These are phyloP conservation scores for Globisporangium spinosum DNA, from an alignment of 352 stramenopile genomes.

Conservation along the genomic window DNA sequence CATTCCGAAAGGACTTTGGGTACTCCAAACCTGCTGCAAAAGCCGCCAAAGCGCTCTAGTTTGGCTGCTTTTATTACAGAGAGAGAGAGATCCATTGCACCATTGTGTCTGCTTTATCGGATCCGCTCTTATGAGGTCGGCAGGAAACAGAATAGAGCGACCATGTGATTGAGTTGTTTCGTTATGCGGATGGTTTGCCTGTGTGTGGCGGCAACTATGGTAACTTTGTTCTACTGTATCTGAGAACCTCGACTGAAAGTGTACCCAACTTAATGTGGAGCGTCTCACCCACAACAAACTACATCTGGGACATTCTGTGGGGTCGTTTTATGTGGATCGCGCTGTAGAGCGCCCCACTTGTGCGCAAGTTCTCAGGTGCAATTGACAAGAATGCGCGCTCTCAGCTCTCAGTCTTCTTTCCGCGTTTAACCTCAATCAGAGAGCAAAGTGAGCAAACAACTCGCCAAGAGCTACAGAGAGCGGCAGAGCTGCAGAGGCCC, in stretches of 20 bases:
- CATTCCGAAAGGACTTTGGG: conserved; percentile 44
- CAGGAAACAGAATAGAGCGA: neutral
- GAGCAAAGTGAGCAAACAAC: neutral
- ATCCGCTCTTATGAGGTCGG: neutral
- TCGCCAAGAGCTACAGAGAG: neutral
- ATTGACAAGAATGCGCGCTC: conserved; percentile 1
- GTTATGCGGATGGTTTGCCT: too few species aligned
- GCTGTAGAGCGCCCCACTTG: neutral
- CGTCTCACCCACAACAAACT: neutral
- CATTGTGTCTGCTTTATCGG: neutral
- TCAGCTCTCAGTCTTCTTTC: conserved; percentile 6
- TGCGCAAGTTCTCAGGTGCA: conserved; percentile 7
- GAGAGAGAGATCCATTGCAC: neutral
- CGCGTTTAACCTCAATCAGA: conserved; percentile 3
- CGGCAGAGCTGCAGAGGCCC: neutral
- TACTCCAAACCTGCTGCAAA: neutral
- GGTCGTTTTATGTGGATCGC: neutral
- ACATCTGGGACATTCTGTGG: neutral
- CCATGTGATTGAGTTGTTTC: neutral
- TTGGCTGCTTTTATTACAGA: neutral
- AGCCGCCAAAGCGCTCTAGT: neutral
- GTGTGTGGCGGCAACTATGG: too few species aligned
- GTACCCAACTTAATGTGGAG: neutral
- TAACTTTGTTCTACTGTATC: too few species aligned
- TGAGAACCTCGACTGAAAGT: neutral